Evolutionary conservation across 768 basidiomycete genomes (phyloP).

Genomic region (Lactarius hengduanensis): DNA sequence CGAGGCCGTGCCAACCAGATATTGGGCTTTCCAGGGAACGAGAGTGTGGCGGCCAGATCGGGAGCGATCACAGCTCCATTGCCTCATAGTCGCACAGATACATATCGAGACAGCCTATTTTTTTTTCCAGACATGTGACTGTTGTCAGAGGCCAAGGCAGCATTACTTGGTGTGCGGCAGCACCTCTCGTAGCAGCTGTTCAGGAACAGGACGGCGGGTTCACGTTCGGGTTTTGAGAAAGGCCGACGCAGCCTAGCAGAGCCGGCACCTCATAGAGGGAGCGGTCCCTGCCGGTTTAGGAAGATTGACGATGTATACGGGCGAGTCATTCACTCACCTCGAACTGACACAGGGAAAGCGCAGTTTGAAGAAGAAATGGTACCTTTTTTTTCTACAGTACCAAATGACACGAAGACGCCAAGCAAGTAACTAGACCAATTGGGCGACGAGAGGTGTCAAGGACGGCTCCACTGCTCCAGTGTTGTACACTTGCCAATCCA

Average conservation of each 20-base stretch:
- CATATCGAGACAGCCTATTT: neutral
- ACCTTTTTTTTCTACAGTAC: neutral
- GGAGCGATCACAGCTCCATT: neutral
- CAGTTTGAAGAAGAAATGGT: neutral
- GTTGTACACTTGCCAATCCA: neutral
- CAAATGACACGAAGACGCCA: neutral
- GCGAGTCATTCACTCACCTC: no score
- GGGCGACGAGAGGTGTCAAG: neutral
- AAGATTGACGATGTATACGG: neutral
- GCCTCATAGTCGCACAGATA: neutral
- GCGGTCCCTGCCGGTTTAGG: neutral
- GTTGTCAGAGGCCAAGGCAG: neutral
- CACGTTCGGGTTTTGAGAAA: neutral
- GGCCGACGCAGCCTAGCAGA: neutral
- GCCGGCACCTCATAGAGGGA: neutral
- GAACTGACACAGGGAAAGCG: neutral
- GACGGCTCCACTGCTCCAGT: neutral
- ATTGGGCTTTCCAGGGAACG: neutral
- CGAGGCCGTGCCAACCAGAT: neutral
- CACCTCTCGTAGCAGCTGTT: neutral
- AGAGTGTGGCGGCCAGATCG: neutral
- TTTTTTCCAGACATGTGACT: neutral
- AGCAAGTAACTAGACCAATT: neutral
- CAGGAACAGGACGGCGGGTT: neutral
- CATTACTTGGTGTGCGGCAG: neutral